Evolutionary conservation across 2,329 filamentous ascomycete genomes (phyloP), one percentile per base, ranked within the genome.

Genomic region (Didymella glomerata): DNA sequence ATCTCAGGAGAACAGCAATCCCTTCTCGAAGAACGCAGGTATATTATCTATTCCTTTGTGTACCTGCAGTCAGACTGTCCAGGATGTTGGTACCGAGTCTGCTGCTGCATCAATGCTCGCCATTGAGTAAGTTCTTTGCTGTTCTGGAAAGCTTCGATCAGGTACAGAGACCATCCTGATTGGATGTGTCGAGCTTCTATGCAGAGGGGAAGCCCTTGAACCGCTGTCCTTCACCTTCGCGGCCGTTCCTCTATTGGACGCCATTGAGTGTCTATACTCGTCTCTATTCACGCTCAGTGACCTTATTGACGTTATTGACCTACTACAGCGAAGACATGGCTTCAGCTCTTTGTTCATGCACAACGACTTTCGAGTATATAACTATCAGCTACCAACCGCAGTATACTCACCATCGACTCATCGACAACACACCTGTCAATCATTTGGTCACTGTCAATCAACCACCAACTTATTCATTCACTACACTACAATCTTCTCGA

Each of bases 281-380:
- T 34, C 27, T 50, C 56, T 65, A 65, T 63, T 65, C 62, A 56
- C 48, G 32, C 41, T 28, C 56, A 45, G 27, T 32, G 20, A 40
- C 54, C 57, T 57, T 68, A 70, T 72, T 70, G 63, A 71, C 38
- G 36, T 38, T 63, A 62, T 66, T 63, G 57, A 61, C n/a, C 25
- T 28, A 40, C 25, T 11, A 60, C 40, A 53, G 24, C 36, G 49
- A 25, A 54, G 16, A 24, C 16, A 52, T 40, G 27, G 30, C 32
- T 30, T 34, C 10, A 10, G 45, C n/a, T 34, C 46, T 53, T 58
- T 59, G 38, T 62, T 54, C 48, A 10, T 55, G 24, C 22, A 36
- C 4, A 38, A 47, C n/a, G 30, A 9, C 10, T n/a, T 11, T 55
- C 16, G 54, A 41, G 25, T 57, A 57, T 54, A 61, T 42, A 46